Evolutionary conservation across 768 basidiomycete genomes (phyloP).

Genomic region (Leucogyrophana mollusca): DNA sequence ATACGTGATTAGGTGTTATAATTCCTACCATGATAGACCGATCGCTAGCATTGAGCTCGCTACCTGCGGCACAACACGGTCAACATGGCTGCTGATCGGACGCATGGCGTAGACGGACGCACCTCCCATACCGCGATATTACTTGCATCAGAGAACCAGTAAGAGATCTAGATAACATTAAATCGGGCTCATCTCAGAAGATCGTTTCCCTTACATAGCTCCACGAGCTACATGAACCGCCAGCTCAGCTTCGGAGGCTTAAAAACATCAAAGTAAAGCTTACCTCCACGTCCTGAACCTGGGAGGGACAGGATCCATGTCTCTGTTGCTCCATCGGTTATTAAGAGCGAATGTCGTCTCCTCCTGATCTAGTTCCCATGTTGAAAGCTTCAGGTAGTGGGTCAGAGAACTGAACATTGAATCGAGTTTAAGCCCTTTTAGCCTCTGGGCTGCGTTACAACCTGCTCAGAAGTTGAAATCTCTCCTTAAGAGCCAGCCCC

Average conservation of each 20-base stretch:
- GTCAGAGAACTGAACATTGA: slow-evolving; percentile 1
- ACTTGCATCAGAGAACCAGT: slow-evolving; percentile 27
- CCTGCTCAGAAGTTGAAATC: too few relatives aligned
- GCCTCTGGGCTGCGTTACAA: too few relatives aligned
- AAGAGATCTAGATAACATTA: slow-evolving; percentile 27
- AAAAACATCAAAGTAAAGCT: slow-evolving; percentile 2
- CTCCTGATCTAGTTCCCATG: slow-evolving; percentile 50
- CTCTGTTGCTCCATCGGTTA: slow-evolving; percentile 66
- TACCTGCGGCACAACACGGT: slow-evolving; percentile 22
- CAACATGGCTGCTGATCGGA: neutral
- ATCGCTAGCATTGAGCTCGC: slow-evolving; percentile 74
- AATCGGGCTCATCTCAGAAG: slow-evolving; percentile 26
- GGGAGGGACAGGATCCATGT: slow-evolving; percentile 74
- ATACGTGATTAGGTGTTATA: neutral
- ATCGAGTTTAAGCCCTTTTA: too few relatives aligned
- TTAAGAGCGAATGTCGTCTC: slow-evolving; percentile 57
- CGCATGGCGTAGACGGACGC: slow-evolving; percentile 1
- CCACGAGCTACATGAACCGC: slow-evolving; percentile 35
- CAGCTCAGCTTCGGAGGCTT: neutral
- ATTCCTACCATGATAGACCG: slow-evolving; percentile 65
- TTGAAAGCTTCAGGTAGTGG: slow-evolving; percentile 29
- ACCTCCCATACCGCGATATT: slow-evolving; percentile 47
- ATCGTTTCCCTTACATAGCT: slow-evolving; percentile 65
- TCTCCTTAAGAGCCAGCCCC: too few relatives aligned
- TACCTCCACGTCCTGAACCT: slow-evolving; percentile 59